Percentiles rank a stretch among this genome's conserved stretches.
phyloP scores from a whole-genome alignment of 306 rosid species.

The Trifolium pratense region DNA sequence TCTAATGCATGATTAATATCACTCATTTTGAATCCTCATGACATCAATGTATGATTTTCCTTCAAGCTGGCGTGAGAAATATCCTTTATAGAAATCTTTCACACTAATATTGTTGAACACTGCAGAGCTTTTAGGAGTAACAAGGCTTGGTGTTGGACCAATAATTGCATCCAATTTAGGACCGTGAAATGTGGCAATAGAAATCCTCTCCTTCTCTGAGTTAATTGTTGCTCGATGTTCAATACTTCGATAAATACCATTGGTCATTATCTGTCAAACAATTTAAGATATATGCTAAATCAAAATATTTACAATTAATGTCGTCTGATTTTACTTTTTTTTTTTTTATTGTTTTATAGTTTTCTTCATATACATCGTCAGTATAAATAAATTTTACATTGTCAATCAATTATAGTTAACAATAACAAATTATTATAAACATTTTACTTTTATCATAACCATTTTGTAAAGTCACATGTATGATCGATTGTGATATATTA shows the following conservation, averaged over 20 bases:
- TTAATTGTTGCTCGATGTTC: slow-evolving; percentile 20
- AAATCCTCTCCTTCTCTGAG: slow-evolving; percentile 11
- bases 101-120: slow-evolving; percentile 7
- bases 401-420: too few relatives aligned
- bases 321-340: too few relatives aligned
- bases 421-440: too few relatives aligned
- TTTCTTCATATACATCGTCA: neutral
- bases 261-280: slow-evolving; percentile 2
- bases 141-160: slow-evolving; percentile 5
- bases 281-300: neutral
- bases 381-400: too few relatives aligned
- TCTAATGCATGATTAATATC: neutral
- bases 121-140: slow-evolving; percentile 12
- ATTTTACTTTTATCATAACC: neutral
- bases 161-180: slow-evolving; percentile 2
- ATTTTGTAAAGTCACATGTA: neutral
- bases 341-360: too few relatives aligned
- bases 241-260: slow-evolving; percentile 20
- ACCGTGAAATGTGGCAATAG: slow-evolving; percentile 13
- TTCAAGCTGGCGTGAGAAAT: slow-evolving; percentile 27
- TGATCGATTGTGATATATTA: neutral
- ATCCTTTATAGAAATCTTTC: slow-evolving; percentile 33
- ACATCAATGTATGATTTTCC: slow-evolving; percentile 35
- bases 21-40: neutral
- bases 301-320: too few relatives aligned